Evolutionary conservation across 2,329 filamentous ascomycete genomes (phyloP).

Genomic region (Acephala macrosclerotiorum): DNA sequence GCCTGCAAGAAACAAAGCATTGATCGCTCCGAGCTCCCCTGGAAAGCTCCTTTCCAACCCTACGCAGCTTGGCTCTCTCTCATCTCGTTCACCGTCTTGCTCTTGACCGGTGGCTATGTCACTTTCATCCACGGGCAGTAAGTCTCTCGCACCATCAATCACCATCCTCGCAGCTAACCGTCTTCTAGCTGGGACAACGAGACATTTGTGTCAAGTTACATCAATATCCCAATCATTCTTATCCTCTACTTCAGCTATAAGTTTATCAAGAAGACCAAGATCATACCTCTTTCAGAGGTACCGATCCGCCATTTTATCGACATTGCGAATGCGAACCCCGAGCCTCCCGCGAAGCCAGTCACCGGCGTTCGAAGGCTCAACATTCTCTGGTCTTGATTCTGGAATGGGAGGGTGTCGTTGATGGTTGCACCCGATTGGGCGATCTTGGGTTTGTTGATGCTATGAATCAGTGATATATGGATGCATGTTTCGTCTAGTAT

Average conservation of each 20-base stretch:
- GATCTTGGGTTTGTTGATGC: too few species aligned
- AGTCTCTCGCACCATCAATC: slow-evolving; percentile 10
- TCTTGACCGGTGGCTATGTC: slow-evolving; percentile 68
- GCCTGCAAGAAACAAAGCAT: slow-evolving; percentile 65
- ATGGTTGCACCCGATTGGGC: too few species aligned
- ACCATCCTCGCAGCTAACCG: neutral
- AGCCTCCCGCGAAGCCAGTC: slow-evolving; percentile 27
- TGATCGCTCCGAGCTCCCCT: slow-evolving; percentile 58
- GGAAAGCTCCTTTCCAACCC: slow-evolving; percentile 61
- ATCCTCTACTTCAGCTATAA: slow-evolving; percentile 59
- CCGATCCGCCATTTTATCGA: slow-evolving; percentile 49
- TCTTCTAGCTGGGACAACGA: slow-evolving; percentile 59
- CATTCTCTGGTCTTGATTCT: slow-evolving; percentile 33
- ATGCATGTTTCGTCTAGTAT: too few species aligned
- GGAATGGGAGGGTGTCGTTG: neutral
- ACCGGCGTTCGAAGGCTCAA: slow-evolving; percentile 36
- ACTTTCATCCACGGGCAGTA: slow-evolving; percentile 64
- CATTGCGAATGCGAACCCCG: slow-evolving; percentile 42
- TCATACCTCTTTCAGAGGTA: slow-evolving; percentile 47
- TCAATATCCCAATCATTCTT: slow-evolving; percentile 68
- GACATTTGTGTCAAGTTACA: slow-evolving; percentile 68
- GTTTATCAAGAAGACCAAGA: slow-evolving; percentile 56
- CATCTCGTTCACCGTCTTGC: slow-evolving; percentile 58
- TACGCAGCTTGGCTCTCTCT: slow-evolving; percentile 63
- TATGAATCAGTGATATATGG: too few species aligned